A percentile compares a stretch with the other conserved stretches of the same genome.
Evolutionary conservation across 1,139 yeast species (phyloP).

Genomic region (Hyphopichia wangnamkhiaoensis): DNA sequence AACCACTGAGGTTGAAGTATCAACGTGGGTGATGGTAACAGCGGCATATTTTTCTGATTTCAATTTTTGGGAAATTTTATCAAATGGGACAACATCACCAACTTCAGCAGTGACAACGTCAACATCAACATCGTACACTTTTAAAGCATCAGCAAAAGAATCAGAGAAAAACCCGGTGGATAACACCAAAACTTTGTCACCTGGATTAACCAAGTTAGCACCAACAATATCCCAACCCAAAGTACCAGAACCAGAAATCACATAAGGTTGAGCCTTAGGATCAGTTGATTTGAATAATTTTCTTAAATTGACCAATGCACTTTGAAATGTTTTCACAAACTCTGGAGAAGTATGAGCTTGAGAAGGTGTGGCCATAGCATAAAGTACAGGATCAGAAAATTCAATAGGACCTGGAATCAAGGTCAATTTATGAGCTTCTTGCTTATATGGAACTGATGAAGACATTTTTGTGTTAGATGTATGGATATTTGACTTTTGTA

Average conservation of each 20-base stretch:
- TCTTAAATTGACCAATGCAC: conserved; percentile 67
- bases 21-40: conserved; percentile 90
- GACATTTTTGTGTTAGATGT: conserved; percentile 20
- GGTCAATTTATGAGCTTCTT: conserved; percentile 56
- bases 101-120: conserved; percentile 69
- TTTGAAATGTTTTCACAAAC: conserved; percentile 72
- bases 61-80: conserved; percentile 56
- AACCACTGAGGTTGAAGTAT: conserved; percentile 91
- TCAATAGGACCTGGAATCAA: conserved; percentile 95
- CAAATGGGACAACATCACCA: conserved; percentile 71
- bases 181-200: conserved; percentile 72
- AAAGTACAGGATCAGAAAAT: conserved; percentile 76
- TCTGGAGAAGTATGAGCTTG: conserved; percentile 92
- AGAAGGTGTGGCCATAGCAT: conserved; percentile 83
- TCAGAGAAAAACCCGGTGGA: conserved; percentile 95
- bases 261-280: conserved; percentile 70
- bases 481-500: neutral
- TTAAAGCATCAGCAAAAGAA: conserved; percentile 77
- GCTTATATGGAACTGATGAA: conserved; percentile 32
- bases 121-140: conserved; percentile 68
- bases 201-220: conserved; percentile 69
- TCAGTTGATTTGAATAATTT: conserved; percentile 71
- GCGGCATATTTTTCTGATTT: conserved; percentile 56
- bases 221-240: conserved; percentile 93
- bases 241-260: conserved; percentile 89